phyloP scores from a whole-genome alignment of 2,329 filamentous ascomycete genomes.

The Thelonectria blattea region DNA sequence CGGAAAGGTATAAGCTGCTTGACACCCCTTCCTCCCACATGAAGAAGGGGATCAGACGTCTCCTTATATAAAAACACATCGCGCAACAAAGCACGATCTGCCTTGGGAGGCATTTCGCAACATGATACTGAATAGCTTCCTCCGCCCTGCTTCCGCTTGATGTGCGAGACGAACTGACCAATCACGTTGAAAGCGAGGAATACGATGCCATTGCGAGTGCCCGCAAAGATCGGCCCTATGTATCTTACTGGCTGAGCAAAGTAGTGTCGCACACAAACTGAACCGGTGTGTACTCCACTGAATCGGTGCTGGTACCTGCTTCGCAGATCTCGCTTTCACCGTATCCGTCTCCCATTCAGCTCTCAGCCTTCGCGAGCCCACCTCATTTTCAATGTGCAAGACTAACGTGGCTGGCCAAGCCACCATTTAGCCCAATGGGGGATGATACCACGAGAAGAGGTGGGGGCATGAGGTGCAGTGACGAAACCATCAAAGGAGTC shows the following conservation, averaged over 20 bases:
- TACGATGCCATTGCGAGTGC: conserved; percentile 26
- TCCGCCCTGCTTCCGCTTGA: conserved; percentile 17
- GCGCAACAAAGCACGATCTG: background rate
- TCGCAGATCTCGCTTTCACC: background rate
- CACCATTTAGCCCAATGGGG: conserved; percentile 1
- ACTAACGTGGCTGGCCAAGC: background rate
- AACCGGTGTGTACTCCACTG: background rate
- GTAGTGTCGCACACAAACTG: conserved; percentile 4
- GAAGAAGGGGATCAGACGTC: background rate
- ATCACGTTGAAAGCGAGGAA: conserved; percentile 31
- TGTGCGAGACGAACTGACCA: conserved; percentile 15
- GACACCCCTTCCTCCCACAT: background rate
- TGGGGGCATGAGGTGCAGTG: background rate
- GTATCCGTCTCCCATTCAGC: background rate
- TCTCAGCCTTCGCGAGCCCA: background rate
- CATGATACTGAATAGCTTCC: conserved; percentile 10
- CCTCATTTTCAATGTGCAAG: background rate
- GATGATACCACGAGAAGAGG: conserved; percentile 8
- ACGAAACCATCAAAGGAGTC: background rate
- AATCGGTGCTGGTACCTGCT: background rate
- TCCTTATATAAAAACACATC: conserved; percentile 22
- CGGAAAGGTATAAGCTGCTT: background rate
- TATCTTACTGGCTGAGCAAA: background rate
- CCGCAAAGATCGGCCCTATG: conserved; percentile 13
- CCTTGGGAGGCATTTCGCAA: conserved; percentile 5